These are phyloP conservation scores for Rubia occidens DNA, from an alignment of 305 asterid species.

Conservation along the genomic window DNA sequence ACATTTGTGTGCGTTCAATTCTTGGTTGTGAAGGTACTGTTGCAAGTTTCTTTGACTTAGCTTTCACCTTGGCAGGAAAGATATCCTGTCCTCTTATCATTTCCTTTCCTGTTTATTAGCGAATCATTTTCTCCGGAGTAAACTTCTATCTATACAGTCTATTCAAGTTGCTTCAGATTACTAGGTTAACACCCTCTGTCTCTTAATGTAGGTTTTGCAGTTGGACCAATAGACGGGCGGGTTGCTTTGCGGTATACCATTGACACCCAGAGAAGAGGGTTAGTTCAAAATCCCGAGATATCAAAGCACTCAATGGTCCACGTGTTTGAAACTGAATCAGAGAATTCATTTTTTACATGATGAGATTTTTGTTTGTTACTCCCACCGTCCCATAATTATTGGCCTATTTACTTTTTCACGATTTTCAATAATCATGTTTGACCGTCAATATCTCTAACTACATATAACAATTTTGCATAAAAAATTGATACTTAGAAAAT, in stretches of 20 bases:
- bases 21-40: constrained; percentile 53
- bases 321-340: neutral
- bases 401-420: too few relatives aligned
- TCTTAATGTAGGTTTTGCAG: constrained; percentile 56
- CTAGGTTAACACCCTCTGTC: constrained; percentile 7
- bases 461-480: too few relatives aligned
- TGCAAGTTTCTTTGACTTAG: neutral
- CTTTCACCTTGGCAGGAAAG: neutral
- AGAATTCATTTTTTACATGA: neutral
- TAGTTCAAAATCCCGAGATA: constrained; percentile 25
- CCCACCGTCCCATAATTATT: too few relatives aligned
- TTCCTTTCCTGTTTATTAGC: neutral
- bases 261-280: constrained; percentile 46
- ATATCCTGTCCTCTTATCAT: neutral
- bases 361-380: neutral
- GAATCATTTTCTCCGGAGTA: neutral
- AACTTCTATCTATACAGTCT: neutral
- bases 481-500: too few relatives aligned
- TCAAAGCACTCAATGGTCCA: neutral
- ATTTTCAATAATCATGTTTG: too few relatives aligned
- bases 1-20: constrained; percentile 58
- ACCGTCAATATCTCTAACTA: too few relatives aligned
- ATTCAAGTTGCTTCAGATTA: neutral
- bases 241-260: constrained; percentile 55
- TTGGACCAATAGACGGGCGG: constrained; percentile 79